phyloP scores from a whole-genome alignment of 2,329 filamentous ascomycete species.

The Diplocarpon mali region DNA sequence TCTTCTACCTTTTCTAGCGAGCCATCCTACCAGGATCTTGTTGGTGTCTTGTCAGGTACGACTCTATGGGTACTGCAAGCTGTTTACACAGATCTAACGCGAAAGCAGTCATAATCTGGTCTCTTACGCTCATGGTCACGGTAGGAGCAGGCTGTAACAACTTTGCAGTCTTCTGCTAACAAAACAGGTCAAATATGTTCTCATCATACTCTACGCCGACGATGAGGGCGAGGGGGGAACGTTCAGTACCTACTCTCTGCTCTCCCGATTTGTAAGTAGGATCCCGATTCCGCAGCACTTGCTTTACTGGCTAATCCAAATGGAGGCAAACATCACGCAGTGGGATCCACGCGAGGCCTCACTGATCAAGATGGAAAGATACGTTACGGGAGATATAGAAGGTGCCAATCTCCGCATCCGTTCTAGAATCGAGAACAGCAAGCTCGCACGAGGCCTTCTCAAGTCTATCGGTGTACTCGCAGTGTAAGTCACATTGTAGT shows the following conservation, averaged over 20 bases:
- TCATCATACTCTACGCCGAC: constrained; percentile 53
- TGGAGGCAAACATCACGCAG: constrained; percentile 42
- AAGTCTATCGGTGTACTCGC: constrained; percentile 53
- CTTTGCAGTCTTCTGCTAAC: not conserved
- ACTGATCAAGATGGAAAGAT: constrained; percentile 46
- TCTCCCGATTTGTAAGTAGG: constrained; percentile 40
- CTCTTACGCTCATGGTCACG: constrained; percentile 54
- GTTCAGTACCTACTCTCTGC: constrained; percentile 53
- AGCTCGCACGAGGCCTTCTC: constrained; percentile 40
- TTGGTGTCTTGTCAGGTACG: constrained; percentile 45
- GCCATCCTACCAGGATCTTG: constrained; percentile 43
- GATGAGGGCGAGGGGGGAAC: constrained; percentile 64
- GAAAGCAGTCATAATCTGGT: constrained; percentile 47
- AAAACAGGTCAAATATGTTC: constrained; percentile 46
- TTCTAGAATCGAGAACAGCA: constrained; percentile 46
- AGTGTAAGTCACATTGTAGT: constrained; percentile 28
- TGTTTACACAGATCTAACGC: too few relatives aligned
- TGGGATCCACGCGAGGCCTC: constrained; percentile 45
- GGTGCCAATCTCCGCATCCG: constrained; percentile 40
- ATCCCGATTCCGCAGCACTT: not conserved
- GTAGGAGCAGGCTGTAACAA: not conserved
- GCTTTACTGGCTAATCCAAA: not conserved
- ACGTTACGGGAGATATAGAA: constrained; percentile 43
- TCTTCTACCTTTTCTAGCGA: constrained; percentile 49
- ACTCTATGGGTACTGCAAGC: not conserved